Base-by-base conservation (phyloP, 345 rosid genomes). In the Hirschfeldia incana region DNA sequence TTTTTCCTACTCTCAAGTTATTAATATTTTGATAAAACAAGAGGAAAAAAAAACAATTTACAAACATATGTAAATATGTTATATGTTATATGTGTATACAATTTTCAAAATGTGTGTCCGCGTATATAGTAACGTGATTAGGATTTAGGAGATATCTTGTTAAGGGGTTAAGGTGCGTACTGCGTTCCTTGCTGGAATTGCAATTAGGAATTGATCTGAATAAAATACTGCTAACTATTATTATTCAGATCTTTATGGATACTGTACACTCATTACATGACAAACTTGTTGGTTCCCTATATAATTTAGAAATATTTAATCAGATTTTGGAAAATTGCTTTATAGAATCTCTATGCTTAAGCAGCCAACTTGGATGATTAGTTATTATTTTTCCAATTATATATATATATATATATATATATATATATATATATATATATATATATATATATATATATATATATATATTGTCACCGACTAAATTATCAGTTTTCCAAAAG, bases 201-300 rank as follows among this genome's bases (percentile, higher is more conserved):
- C 69, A 78, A 42, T 71, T 8, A 55, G 59, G 15, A 26, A 16
- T 27, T 70, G 8, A 65, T 13, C 5, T 5, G 13, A 57, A 53
- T 37, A 71, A 29, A 64, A 36, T 70, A 32, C 11, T 49, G 4
- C 0, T 49, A 2, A n/a, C 42, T 10, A 32, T 15, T 66, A 34
- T 32, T 66, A 30, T 58, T 72, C 11, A 44, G 77, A 78, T 78
- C 77, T 67, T 67, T 78, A 65, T 66, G 67, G 73, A 78, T 72
- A 66, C 57, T 78, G 64, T 58, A 72, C 72, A 12, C 68, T 66
- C 57, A 16, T 73, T 73, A 74, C 78, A 63, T 68, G 78, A 69
- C 78, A 74, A 69, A 79, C 46, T 74, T 65, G 70, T 74, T 34
- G 33, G 11, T 68, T 79, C 70, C 74, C 78, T 3, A 79, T 61